Evolutionary conservation across 2,329 filamentous ascomycete species (phyloP).

Genomic region (Pestalotiopsis sp.): DNA sequence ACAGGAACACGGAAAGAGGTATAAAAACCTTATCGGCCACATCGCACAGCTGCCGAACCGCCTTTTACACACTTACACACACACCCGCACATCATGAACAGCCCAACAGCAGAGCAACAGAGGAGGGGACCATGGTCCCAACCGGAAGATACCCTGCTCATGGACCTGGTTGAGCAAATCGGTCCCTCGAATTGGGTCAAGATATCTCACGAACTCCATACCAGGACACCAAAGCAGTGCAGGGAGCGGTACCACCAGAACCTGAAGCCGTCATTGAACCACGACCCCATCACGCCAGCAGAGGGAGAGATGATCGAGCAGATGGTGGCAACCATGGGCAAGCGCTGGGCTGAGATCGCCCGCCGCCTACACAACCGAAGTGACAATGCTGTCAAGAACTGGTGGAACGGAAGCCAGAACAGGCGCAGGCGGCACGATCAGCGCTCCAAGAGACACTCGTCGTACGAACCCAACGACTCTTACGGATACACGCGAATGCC

Average conservation of each 20-base stretch:
- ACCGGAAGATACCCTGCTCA: constrained; percentile 72
- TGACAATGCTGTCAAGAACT: constrained; percentile 97
- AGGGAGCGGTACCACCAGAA: constrained; percentile 94
- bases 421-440: constrained; percentile 62
- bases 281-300: constrained; percentile 71
- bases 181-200: constrained; percentile 88
- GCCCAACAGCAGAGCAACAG: constrained; percentile 21
- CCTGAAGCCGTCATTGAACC: constrained; percentile 75
- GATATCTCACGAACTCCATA: constrained; percentile 75
- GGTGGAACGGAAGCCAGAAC: constrained; percentile 96
- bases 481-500: constrained; percentile 12
- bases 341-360: constrained; percentile 92
- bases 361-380: constrained; percentile 80
- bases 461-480: constrained; percentile 30
- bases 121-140: constrained; percentile 81
- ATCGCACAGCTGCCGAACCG: too few species aligned
- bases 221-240: constrained; percentile 90
- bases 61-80: background rate
- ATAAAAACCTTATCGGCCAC: too few species aligned
- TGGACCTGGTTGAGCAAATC: constrained; percentile 71
- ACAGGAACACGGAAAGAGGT: too few species aligned
- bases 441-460: constrained; percentile 32
- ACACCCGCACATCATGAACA: background rate
- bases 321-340: constrained; percentile 77
- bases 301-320: constrained; percentile 76